Base-by-base conservation (phyloP, 108 stramenopile species). In the Stephanodiscus minutulus region DNA sequence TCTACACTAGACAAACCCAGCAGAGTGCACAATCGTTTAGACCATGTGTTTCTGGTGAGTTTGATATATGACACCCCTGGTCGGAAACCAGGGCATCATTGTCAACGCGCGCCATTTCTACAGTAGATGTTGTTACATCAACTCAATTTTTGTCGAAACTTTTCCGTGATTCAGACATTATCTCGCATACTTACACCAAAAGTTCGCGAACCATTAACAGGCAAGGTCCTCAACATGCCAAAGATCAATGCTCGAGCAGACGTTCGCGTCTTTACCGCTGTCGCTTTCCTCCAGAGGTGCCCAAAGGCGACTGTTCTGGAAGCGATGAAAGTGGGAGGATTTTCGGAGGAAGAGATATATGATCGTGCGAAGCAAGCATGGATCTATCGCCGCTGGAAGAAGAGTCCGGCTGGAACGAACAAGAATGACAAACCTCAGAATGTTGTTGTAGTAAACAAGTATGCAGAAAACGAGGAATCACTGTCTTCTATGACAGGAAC, bases 171-270 rank as follows among this genome's bases (percentile, higher is more conserved):
- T 39, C 11, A 11, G 10, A 39, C 39, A 11, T 11, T 39, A 39
- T 11, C 39, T 39, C 39, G 39, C 39, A 8, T 8, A 39, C 39
- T 39, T 33, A 33, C 39, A 39, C 11, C 39, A 39, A 0, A 39
- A 39, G 7, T 39, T 39, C 39, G 39, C 39, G 39, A 39, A 39
- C 39, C 11, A 39, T 39, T 8, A 39, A 39, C 39, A 39, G 39
- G 39, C 39, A 39, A 39, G 39, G 39, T 52, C 50, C 20, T 10
- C 50, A 52, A 52, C 50, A 52, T 52, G 50, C 50, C 50, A 24
- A 52, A 20, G 50, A 24, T 7, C 18, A 52, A 24, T 52, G 47
- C 47, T 15, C 15, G 18, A 18, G 18, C 15, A 18, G 47, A 48
- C 18, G 18, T 15, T 18, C 47, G 47, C 47, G 6, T 48, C 31